Base-by-base conservation (phyloP, 164 flowering plant genomes). In the Umbilicus rupestris region DNA sequence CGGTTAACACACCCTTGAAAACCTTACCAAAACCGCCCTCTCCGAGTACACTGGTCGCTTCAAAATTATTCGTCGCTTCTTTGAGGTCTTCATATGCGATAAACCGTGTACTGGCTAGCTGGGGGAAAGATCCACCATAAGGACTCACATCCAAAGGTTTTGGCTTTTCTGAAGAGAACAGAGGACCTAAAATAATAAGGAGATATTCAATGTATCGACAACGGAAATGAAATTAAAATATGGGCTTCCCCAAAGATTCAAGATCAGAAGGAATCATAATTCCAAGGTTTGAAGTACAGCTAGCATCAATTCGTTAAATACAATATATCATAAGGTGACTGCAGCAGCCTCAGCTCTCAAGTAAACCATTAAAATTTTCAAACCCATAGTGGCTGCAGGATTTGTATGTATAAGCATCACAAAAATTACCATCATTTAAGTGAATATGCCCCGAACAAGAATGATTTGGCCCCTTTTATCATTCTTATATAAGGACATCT, bases 1-100 rank as follows among this genome's bases (percentile, higher is more conserved):
- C 96, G 75, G 79, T 83, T 70, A 94, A 78, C 55, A 89, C 83
- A 70, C 99, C 99, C 78, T 88, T 89, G 78, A 82, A 94, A 71
- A 91, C 99, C 71, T 75, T 82, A 30, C 99, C 99, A 79, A 94
- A 94, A 7, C 99, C 97, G 70, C 99, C 97, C 82, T 94, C 99
- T 59, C 99, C 97, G 37, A 94, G 89, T 72, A 94, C 75, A 72
- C 95, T 89, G 20, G 84, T 75, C 52, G 85, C 29, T 78, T 85
- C 87, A 80, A 94, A 94, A 73, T 89, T 88, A 70, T 91, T 87
- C 55, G 97, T 91, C 68, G 97, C 99, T 77, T 82, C 88, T 77
- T 83, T 89, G 62, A 91, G 96, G 71, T 94, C 98, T 77, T 94
- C 98, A 76, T 77, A 94, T 62, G 89, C 80, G 63, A 94, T 71